Base-by-base conservation (phyloP, 768 basidiomycete species). In the Trametopsis cervina region DNA sequence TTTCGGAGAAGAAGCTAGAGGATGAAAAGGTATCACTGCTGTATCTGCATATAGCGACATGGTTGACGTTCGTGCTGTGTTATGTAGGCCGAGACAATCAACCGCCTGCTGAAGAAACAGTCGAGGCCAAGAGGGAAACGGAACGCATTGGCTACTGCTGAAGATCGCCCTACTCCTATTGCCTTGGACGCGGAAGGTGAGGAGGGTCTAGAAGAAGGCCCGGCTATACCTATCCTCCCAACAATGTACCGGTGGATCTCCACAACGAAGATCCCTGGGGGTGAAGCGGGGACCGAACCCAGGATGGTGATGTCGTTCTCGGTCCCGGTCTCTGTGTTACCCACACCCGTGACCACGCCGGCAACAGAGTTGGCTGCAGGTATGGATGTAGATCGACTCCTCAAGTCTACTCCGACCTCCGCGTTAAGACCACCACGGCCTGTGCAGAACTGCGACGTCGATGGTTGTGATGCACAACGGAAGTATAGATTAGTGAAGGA, bases 81-180 rank as follows among this genome's bases (percentile, higher is more conserved):
- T 15, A 36, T 17, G 11, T 17, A 90, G 86, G 80, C 80, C 20
- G 90, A 92, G 58, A 92, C 90, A 0, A 92, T 93, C 63, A 91
- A 91, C 57, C 83, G 90, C 22, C 73, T 93, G 12, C 75, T 93
- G 43, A 89, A 89, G 63, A 92, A 91, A 64, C 88, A 89, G 60
- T 81, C 83, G 15, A 76, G 83, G 9, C 73, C 84, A 2, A 75
- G 77, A 38, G 77, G 73, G 42, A 83, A 78, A 54, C 77, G 81
- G 10, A 74, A 70, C n/a, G 71, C 64, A 0, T 54, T 70, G 23
- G 72, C 73, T 13, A 75, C 73, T 1, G 70, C 70, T 0, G 77
- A 78, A 33, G 79, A 64, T 37, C 53, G 57, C 67, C 52, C 73
- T 63, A 53, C 52, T 1, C 54, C 51, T 18, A 46, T 71, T 63